Evolutionary conservation across 805 yeast species (phyloP).

Genomic region (Spathaspora boniae): DNA sequence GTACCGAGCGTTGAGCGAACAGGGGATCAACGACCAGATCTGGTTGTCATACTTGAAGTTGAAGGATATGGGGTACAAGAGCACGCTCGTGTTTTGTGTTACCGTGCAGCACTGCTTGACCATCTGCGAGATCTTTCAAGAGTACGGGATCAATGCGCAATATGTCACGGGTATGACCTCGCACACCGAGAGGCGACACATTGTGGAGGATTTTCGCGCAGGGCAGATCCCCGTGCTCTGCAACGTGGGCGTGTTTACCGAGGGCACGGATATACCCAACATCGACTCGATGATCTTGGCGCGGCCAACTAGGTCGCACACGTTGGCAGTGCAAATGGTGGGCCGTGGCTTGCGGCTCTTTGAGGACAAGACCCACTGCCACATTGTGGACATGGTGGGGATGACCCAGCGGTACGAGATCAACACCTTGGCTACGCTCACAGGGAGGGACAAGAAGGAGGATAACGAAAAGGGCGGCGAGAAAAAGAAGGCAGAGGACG

Average conservation of each 20-base stretch:
- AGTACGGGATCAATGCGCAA: constrained; percentile 63
- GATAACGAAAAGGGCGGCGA: constrained; percentile 31
- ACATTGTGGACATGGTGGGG: constrained; percentile 75
- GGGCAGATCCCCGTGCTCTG: constrained; percentile 70
- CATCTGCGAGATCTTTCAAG: constrained; percentile 50
- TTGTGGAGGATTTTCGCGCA: constrained; percentile 54
- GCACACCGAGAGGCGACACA: constrained; percentile 44
- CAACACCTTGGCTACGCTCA: too few species aligned
- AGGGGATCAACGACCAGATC: constrained; percentile 53
- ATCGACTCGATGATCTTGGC: constrained; percentile 77
- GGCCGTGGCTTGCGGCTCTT: constrained; percentile 81
- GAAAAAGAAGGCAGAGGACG: constrained; percentile 14
- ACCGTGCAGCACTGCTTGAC: constrained; percentile 63
- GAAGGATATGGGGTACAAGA: constrained; percentile 39
- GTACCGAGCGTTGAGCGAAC: constrained; percentile 53
- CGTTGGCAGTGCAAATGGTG: constrained; percentile 78
- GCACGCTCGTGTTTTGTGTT: constrained; percentile 77
- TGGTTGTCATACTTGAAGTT: constrained; percentile 47
- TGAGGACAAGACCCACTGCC: constrained; percentile 61
- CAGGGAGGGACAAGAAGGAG: constrained; percentile 20
- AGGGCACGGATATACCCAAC: constrained; percentile 91
- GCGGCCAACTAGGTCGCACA: constrained; percentile 75
- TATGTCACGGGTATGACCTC: constrained; percentile 68
- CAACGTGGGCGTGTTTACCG: constrained; percentile 89
- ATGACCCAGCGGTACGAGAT: constrained; percentile 50